phyloP scores from a whole-genome alignment of 768 basidiomycete species.

The Roridomyces roridus region DNA sequence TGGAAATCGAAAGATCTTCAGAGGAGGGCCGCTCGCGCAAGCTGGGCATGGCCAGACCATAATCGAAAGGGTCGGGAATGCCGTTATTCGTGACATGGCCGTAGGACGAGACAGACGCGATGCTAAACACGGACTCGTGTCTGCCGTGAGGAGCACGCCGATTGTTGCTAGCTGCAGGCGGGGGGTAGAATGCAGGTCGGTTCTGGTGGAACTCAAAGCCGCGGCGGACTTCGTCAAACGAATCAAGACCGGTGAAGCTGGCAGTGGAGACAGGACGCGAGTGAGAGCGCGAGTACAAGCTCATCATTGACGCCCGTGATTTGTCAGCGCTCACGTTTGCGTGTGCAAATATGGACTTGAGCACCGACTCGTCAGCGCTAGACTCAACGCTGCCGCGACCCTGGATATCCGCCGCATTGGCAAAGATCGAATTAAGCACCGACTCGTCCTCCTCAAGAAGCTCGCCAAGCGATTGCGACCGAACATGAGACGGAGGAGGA shows the following conservation, averaged over 20 bases:
- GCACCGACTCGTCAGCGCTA: no score
- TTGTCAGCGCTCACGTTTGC: conserved; percentile 41
- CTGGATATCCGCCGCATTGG: conserved; percentile 48
- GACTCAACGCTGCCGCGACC: conserved; percentile 45
- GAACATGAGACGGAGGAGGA: conserved; percentile 62
- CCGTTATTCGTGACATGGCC: conserved; percentile 71
- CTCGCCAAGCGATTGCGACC: conserved; percentile 53
- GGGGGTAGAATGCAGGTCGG: conserved; percentile 72
- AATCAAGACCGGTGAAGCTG: conserved; percentile 76
- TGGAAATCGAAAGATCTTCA: conserved; percentile 61
- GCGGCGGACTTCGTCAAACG: conserved; percentile 79
- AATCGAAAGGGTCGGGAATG: conserved; percentile 76
- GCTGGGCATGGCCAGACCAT: conserved; percentile 53
- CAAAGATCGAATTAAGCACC: conserved; percentile 60
- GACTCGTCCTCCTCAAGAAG: conserved; percentile 56
- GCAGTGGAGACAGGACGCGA: conserved; percentile 56
- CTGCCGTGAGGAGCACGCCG: conserved; percentile 45
- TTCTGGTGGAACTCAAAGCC: conserved; percentile 76
- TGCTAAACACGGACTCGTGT: conserved; percentile 71
- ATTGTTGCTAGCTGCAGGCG: conserved; percentile 39
- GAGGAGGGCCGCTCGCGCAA: conserved; percentile 61
- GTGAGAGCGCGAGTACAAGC: conserved; percentile 34
- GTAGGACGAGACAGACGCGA: conserved; percentile 82
- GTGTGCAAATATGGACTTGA: no score
- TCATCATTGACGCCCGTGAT: conserved; percentile 25